Percentiles rank a stretch among this genome's conserved stretches.
phyloP scores from a whole-genome alignment of 148 eudicot species.

The Diospyros kaki region DNA sequence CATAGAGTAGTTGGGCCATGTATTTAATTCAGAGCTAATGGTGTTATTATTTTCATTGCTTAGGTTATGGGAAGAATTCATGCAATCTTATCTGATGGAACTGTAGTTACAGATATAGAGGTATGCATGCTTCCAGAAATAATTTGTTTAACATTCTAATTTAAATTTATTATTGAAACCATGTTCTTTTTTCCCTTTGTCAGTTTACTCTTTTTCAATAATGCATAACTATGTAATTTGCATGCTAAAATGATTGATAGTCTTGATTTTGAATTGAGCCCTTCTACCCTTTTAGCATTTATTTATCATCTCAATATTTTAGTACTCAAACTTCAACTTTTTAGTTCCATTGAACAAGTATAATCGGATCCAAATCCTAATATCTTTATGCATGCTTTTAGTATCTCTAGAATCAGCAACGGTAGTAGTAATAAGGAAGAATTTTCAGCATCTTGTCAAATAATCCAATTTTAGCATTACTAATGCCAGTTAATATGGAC shows the following conservation, averaged over 20 bases:
- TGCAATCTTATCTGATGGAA: conserved; percentile 85
- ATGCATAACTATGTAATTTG: not conserved
- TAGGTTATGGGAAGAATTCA: conserved; percentile 98
- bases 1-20: no score
- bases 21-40: not conserved
- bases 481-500: not conserved
- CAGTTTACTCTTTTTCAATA: not conserved
- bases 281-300: no score
- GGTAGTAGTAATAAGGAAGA: not conserved
- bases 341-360: no score
- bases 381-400: not conserved
- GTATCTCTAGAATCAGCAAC: not conserved
- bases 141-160: not conserved
- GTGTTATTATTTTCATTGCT: not conserved
- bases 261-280: no score
- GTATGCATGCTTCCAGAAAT: conserved; percentile 43
- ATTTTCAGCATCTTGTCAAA: not conserved
- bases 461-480: no score
- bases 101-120: conserved; percentile 85
- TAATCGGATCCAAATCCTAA: no score
- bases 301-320: no score
- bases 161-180: not conserved
- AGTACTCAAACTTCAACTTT: no score
- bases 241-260: not conserved
- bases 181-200: not conserved